Base-by-base conservation (phyloP, 305 asterid species). In the Plantago coronopus region DNA sequence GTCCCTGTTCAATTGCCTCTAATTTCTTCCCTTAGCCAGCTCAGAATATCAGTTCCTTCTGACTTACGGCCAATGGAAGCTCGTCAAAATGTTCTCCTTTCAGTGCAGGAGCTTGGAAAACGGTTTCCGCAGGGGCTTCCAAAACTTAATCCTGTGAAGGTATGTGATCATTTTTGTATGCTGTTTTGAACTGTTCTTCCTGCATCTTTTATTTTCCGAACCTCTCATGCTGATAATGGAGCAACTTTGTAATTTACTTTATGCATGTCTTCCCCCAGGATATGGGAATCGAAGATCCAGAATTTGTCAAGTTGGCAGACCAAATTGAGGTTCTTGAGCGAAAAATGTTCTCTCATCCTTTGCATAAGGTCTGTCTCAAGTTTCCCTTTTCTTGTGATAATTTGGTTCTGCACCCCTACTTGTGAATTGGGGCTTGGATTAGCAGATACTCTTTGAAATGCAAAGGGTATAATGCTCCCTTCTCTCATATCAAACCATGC, bases 1-100 rank as follows among this genome's bases (percentile, higher is more conserved):
- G 96, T 93, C 74, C 97, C 96, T 70, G 99, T 93, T 65, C 99
- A 93, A 68, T 69, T 89, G 79, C 91, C 90, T 71, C 85, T 93
- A 59, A 83, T 93, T 76, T 89, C 97, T 72, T 84, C 93, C 13
- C 78, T 89, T 62, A 89, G 99, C 81, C 87, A 82, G 75, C 83
- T 93, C 55, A 78, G 83, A 75, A 76, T 93, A 77, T 79, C 96
- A n/a, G 79, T 89, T 54, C 97, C 99, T 60, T 65, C 90, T 40
- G 97, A 89, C 75, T 82, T 93, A 71, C 82, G 99, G 60, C 96
- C 97, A 20, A 51, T 77, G 42, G 99, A 93, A 69, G 95, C 91
- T 62, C 83, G 99, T 64, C 90, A 89, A 63, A 83, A 78, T 74
- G 82, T 83, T 62, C 94, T 89, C 34, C 82, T 87, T 69, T 97